These are phyloP conservation scores for Penicillium sp. DNA, from an alignment of 2,329 filamentous ascomycete species.

Conservation along the genomic window DNA sequence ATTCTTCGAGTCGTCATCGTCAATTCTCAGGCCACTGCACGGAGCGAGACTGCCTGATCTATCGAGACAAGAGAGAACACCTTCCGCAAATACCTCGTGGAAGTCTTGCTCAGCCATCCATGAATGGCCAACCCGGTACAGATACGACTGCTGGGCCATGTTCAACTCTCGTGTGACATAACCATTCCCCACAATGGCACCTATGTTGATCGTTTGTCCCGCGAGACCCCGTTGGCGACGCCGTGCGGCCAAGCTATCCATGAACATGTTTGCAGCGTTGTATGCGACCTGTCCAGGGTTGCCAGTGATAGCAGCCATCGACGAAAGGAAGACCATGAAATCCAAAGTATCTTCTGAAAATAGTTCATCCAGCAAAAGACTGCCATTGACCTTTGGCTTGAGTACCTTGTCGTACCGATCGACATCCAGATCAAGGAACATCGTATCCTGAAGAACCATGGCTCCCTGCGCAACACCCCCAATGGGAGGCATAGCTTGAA, in stretches of 20 bases:
- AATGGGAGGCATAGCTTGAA: constrained; percentile 33
- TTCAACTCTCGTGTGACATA: constrained; percentile 21
- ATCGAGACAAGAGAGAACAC: constrained; percentile 24
- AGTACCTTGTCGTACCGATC: constrained; percentile 31
- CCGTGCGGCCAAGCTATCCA: constrained; percentile 29
- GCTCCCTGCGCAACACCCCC: constrained; percentile 39
- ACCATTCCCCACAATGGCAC: constrained; percentile 19
- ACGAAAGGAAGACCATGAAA: constrained; percentile 47
- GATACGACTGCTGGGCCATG: constrained; percentile 23
- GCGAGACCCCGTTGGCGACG: constrained; percentile 17
- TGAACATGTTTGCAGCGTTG: constrained; percentile 40
- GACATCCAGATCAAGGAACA: constrained; percentile 31
- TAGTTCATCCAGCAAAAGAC: constrained; percentile 19
- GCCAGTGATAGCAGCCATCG: constrained; percentile 36
- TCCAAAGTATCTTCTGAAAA: constrained; percentile 35
- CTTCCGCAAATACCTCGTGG: constrained; percentile 33
- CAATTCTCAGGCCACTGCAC: constrained; percentile 22
- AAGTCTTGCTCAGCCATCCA: constrained; percentile 34
- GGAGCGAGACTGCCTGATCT: constrained; percentile 8
- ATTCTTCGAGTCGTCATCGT: constrained; percentile 22
- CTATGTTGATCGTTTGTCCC: constrained; percentile 22
- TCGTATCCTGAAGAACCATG: constrained; percentile 29
- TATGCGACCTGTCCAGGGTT: constrained; percentile 37
- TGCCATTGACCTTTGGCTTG: constrained; percentile 34
- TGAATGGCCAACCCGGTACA: constrained; percentile 21